Evolutionary conservation across 352 stramenopile genomes (phyloP), one percentile per base, ranked within the genome.

Genomic region (Ochromonadaceae sp.): DNA sequence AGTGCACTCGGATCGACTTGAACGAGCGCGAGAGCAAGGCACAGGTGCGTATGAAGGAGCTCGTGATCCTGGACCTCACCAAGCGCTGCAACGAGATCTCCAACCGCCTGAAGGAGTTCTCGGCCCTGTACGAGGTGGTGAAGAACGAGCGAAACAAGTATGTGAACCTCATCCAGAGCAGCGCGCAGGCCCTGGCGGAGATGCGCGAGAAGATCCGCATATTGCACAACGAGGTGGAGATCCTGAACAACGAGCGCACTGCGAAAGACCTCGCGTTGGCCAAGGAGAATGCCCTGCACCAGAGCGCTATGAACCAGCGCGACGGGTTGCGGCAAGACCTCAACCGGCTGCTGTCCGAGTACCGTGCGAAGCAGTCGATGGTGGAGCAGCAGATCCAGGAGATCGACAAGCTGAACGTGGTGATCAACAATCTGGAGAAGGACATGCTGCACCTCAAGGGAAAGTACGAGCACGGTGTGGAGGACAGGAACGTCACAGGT

Each of bases 141-240:
- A 95, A 96, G 72, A 92, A 90, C 68, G 88, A 96, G 67, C 81
- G 87, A 36, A 95, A 95, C 72, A 95, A 95, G 67, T 95, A 94
- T 67, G 87, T 95, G 30, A 95, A 93, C 65, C 66, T 93, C 32
- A 95, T 96, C 60, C 86, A 94, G 67, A 76, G 82, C 7, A 70
- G 43, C n/a, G 50, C 83, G 1, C 87, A 96, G 68, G 86, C 86
- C 26, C 78, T 95, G 0, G 86, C 85, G 4, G 87, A 96, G 72
- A 95, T 95, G 87, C 91, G 91, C 48, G 88, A 95, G 66, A 95
- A 95, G 69, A 94, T 95, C 70, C 91, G 94, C 67, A 93, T 95
- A 65, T 69, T 95, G 30, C 78, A 90, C 60, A 95, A 95, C 63
- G 87, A 95, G 72, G 70, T 95, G 38, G 84, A 95, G 36, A 91